Evolutionary conservation across 2,329 filamentous ascomycete genomes (phyloP).

Genomic region (Ascochyta rabiei): DNA sequence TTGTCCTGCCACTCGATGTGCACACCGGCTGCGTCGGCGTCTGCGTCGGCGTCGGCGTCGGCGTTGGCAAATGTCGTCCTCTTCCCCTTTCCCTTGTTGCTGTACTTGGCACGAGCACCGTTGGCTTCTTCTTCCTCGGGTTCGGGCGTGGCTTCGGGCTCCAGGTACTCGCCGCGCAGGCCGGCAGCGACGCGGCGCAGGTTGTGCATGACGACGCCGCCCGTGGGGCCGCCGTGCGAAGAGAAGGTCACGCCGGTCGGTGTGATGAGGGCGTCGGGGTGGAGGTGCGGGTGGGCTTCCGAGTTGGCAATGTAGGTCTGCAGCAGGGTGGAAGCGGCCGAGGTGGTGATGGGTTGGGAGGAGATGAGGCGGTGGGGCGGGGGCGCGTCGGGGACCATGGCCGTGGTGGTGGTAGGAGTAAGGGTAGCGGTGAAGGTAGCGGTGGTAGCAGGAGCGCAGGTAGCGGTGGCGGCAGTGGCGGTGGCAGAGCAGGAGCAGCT

Average conservation of each 20-base stretch:
- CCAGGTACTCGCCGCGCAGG: conserved; percentile 58
- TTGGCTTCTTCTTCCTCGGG: conserved; percentile 38
- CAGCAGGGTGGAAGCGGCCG: conserved; percentile 45
- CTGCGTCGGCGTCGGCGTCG: conserved; percentile 7
- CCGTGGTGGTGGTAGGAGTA: background rate
- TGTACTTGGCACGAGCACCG: background rate
- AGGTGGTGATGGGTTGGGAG: conserved; percentile 38
- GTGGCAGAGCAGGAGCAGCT: too few species aligned
- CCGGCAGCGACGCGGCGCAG: conserved; percentile 60
- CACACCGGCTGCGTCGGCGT: conserved; percentile 5
- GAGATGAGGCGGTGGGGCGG: conserved; percentile 47
- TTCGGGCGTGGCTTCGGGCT: conserved; percentile 52
- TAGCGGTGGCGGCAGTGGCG: too few species aligned
- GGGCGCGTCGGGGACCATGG: conserved; percentile 44
- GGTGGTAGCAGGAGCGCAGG: too few species aligned
- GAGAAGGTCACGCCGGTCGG: conserved; percentile 51
- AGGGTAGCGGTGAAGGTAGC: too few species aligned
- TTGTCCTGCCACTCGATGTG: conserved; percentile 50
- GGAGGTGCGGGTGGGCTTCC: conserved; percentile 51
- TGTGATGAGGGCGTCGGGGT: conserved; percentile 56
- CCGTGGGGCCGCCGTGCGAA: conserved; percentile 50
- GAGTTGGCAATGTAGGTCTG: conserved; percentile 50
- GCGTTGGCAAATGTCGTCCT: conserved; percentile 5
- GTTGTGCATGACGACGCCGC: conserved; percentile 60
- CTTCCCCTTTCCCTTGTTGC: conserved; percentile 19